Base-by-base conservation (phyloP, 1,139 yeast genomes). In the Meyerozyma guilliermondii region DNA sequence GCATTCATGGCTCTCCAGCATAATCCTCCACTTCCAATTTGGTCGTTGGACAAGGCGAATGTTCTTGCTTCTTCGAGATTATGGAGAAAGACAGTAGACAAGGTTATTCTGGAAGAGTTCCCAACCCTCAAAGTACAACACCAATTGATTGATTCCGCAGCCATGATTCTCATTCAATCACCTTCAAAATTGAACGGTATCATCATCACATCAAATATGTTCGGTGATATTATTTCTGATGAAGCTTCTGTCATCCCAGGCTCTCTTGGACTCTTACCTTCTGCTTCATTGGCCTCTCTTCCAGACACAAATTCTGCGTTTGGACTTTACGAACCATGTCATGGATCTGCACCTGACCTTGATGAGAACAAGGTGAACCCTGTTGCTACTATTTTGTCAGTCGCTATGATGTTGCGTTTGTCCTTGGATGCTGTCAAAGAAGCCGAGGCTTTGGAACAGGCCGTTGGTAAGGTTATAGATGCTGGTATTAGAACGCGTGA, bases 221-320 rank as follows among this genome's bases (percentile, higher is more conserved):
- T 92, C 67, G 98, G 98, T 57, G 98, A 92, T 63, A 92, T 92
- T 63, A 87, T 92, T 57, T 86, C 96, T 42, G 98, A 92, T 65
- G 98, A 92, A 71, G 97, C 98, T 26, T 85, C 95, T 20, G 97
- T 91, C 40, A 92, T 92, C 55, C 98, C 98, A 35, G 98, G 98
- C 30, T 91, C 98, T 17, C 74, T 92, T 49, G 98, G 98, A 46
- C 78, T 92, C 53, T 76, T 92, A 52, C 98, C 98, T 39, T 87
- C 96, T 48, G 98, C 98, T 6, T 89, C 98, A 18, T 78, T 92
- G 58, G 94, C 97, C 5, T 87, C 97, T 14, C 76, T 92, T 57
- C 98, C 98, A 45, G 97, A 91, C 64, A 81, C 91, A 39, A 91
- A 91, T 74, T 72, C 78, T 40, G 98, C 98, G 0, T 89, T 92